A percentile compares a stretch with the other conserved stretches of the same genome.
Evolutionary conservation across 73 alveolate genomes (phyloP).

Genomic region (Durusdinium trenchii): DNA sequence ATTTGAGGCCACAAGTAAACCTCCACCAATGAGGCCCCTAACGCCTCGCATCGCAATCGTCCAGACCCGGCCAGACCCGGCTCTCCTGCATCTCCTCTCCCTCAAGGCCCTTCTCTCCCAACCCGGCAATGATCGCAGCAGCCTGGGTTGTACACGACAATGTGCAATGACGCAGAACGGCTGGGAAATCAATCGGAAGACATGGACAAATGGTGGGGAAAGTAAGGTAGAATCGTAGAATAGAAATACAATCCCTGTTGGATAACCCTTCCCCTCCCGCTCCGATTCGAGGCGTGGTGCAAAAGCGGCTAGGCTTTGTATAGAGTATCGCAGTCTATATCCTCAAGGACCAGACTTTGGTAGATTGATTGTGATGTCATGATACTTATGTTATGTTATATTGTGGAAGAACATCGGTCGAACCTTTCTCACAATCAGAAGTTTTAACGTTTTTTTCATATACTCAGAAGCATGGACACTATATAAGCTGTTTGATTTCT

Average conservation of each 20-base stretch:
- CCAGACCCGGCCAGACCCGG: neutral
- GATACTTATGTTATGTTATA: too few relatives aligned
- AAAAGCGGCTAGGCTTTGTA: too few relatives aligned
- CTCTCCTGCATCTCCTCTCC: slow-evolving; percentile 75
- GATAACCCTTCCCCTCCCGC: too few relatives aligned
- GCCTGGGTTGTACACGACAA: neutral
- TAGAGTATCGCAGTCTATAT: too few relatives aligned
- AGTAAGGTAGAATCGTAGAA: neutral
- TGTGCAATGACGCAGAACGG: neutral
- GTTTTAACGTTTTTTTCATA: too few relatives aligned
- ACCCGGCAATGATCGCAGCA: slow-evolving; percentile 61
- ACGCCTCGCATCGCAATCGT: neutral
- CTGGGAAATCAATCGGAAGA: neutral
- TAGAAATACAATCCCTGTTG: neutral
- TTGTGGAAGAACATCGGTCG: too few relatives aligned
- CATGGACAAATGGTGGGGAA: neutral
- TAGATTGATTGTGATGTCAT: too few relatives aligned
- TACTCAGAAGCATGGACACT: too few relatives aligned
- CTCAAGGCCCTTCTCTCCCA: slow-evolving; percentile 73
- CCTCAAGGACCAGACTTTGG: too few relatives aligned
- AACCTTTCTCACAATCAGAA: too few relatives aligned
- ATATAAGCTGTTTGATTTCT: too few relatives aligned
- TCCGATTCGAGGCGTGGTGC: too few relatives aligned
- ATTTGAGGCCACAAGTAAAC: neutral
- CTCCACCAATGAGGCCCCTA: neutral